Evolutionary conservation across 805 yeast genomes (phyloP), one percentile per base, ranked within the genome.

Genomic region (Candida yuanshanica): DNA sequence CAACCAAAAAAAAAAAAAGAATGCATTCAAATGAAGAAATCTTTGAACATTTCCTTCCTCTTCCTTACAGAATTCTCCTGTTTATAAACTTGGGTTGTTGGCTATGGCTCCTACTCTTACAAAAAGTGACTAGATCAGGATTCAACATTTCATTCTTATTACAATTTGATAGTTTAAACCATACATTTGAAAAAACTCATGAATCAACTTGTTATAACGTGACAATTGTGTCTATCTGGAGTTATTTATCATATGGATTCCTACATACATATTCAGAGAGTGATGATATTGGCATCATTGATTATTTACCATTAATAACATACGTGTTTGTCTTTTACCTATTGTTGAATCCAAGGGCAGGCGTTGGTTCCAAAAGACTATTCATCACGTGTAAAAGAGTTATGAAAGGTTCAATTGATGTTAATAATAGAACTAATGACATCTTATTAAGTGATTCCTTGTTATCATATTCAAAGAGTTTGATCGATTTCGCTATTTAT

Each of bases 371-470:
- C 2, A 67, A 62, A 42, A 58, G 87, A 31, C 60, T 81, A 16
- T 56, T 65, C 33, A 54, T 69, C 17, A 75, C 86, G 0, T 48
- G 79, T 31, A 64, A 63, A 38, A 65, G 95, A 38, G 66, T 85
- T 4, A 38, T 72, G 5, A 38, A 56, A 3, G 95, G 95, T 3
- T 68, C 70, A 2, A 77, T 87, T 24, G 82, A 83, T 52, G 51
- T 61, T 13, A 71, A 72, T 13, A 62, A 75, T 58, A 67, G 95
- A 52, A 75, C 84, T 14, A 83, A 85, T 41, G 97, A 91, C 57
- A 84, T 91, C 29, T 62, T 93, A 36, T 59, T 90, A 12, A 78
- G 95, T 7, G 99, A 91, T 64, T 79, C 89, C 5, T 66, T 93
- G 35, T 83, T 95, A 0, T 88, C 96, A 0, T 88, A 83, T 57